A percentile compares a stretch with the other conserved stretches of the same genome.
These are phyloP conservation scores for Elongisporangium prolatum DNA, from an alignment of 352 stramenopile species.

Conservation along the genomic window DNA sequence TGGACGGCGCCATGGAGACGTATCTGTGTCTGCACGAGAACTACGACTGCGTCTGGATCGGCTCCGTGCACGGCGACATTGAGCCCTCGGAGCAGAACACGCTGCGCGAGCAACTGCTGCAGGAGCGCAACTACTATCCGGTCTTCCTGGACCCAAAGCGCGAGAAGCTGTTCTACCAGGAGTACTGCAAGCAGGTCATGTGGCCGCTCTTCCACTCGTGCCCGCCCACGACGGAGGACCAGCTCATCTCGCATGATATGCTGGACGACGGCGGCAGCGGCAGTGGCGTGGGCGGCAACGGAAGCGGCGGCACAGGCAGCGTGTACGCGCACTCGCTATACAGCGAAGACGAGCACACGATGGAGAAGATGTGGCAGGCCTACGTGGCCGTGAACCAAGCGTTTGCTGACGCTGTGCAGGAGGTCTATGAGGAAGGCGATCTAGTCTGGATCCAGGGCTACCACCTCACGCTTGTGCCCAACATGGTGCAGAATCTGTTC, in stretches of 20 bases:
- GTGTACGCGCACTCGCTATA: background rate
- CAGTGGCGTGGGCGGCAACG: constrained; percentile 2
- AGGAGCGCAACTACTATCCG: constrained; percentile 88
- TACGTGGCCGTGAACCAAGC: constrained; percentile 86
- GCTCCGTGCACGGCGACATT: constrained; percentile 74
- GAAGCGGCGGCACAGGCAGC: background rate
- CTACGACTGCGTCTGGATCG: constrained; percentile 84
- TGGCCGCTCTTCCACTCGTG: constrained; percentile 90
- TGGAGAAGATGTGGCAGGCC: constrained; percentile 87
- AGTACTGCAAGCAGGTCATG: constrained; percentile 89
- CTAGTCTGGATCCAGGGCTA: constrained; percentile 91
- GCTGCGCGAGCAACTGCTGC: constrained; percentile 80
- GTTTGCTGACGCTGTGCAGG: constrained; percentile 83
- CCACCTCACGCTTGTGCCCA: constrained; percentile 84
- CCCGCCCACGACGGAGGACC: constrained; percentile 72
- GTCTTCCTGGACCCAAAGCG: constrained; percentile 87
- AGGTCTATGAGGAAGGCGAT: constrained; percentile 87
- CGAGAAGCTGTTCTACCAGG: constrained; percentile 87
- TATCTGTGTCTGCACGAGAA: constrained; percentile 73
- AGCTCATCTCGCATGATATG: constrained; percentile 61
- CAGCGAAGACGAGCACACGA: constrained; percentile 51
- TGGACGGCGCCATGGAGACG: constrained; percentile 75
- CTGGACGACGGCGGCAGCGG: constrained; percentile 18
- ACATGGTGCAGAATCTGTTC: constrained; percentile 87
- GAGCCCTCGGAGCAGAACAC: constrained; percentile 78